A percentile compares a stretch with the other conserved stretches of the same genome.
These are phyloP conservation scores for Diophrys sp. DNA, from an alignment of 73 alveolate species.

Conservation along the genomic window DNA sequence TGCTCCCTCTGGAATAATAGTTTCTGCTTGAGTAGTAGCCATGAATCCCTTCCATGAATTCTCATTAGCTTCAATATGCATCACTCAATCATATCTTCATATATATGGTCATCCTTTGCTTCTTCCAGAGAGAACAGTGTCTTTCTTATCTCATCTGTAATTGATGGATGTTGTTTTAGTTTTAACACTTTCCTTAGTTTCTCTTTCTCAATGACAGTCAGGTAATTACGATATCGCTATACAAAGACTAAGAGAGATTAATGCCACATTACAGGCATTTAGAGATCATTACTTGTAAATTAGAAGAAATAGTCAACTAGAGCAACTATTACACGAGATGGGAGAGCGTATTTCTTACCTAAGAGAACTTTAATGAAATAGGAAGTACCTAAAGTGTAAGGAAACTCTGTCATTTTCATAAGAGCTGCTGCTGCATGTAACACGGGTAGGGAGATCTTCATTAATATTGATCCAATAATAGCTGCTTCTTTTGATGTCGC, in stretches of 20 bases:
- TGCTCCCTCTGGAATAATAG: constrained; percentile 76
- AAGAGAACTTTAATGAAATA: constrained; percentile 86
- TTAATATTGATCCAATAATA: constrained; percentile 84
- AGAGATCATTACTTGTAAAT: constrained; percentile 47
- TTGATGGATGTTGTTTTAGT: constrained; percentile 7
- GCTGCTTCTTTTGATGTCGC: constrained; percentile 93
- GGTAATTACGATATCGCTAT: constrained; percentile 22
- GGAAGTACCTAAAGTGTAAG: constrained; percentile 78
- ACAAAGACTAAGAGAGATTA: constrained; percentile 74
- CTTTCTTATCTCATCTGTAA: constrained; percentile 15
- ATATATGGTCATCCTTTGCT: not conserved
- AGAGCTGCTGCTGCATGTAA: constrained; percentile 92
- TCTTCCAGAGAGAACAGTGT: not conserved
- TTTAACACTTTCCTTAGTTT: constrained; percentile 37
- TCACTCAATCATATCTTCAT: no score
- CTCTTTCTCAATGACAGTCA: constrained; percentile 31
- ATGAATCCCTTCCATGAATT: constrained; percentile 78
- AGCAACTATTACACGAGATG: constrained; percentile 81
- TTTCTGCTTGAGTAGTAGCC: constrained; percentile 87
- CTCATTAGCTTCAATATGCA: no score
- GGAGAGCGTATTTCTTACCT: constrained; percentile 91
- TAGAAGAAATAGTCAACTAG: constrained; percentile 81
- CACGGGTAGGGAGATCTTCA: constrained; percentile 85
- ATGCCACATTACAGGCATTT: constrained; percentile 94
- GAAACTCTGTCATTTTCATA: constrained; percentile 73